phyloP scores from a whole-genome alignment of 176 grass and related monocot species.

The Echinochloa phyllopogon region DNA sequence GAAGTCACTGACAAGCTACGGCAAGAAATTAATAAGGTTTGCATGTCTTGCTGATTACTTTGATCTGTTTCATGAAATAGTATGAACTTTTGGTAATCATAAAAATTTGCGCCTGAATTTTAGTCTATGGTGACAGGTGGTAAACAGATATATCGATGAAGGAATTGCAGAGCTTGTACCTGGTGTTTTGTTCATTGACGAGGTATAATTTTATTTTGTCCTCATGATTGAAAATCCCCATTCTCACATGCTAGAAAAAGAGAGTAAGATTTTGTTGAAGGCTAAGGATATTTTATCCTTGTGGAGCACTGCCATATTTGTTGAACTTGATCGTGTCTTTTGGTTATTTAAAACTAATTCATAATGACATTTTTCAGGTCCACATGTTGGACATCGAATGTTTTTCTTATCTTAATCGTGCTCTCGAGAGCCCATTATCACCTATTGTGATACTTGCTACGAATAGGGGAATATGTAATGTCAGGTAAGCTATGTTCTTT shows the following conservation, averaged over 20 bases:
- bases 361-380: constrained; percentile 59
- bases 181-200: constrained; percentile 95
- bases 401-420: constrained; percentile 97
- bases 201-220: constrained; percentile 56
- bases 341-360: neutral
- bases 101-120: constrained; percentile 17
- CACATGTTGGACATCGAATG: constrained; percentile 98
- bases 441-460: constrained; percentile 95
- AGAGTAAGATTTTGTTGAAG: neutral
- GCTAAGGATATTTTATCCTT: neutral
- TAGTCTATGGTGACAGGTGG: constrained; percentile 61
- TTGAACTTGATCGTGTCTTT: constrained; percentile 28
- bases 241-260: neutral
- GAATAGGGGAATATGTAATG: constrained; percentile 92
- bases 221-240: constrained; percentile 16
- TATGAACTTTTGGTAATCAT: neutral
- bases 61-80: constrained; percentile 16
- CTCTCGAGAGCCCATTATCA: constrained; percentile 83
- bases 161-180: constrained; percentile 96
- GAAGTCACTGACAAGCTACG: constrained; percentile 95
- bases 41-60: neutral
- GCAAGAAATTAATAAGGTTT: constrained; percentile 95
- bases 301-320: neutral
- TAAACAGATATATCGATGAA: constrained; percentile 93
- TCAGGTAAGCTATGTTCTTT: constrained; percentile 61